These are phyloP conservation scores for Russula virescens DNA, from an alignment of 768 basidiomycete species.

Conservation along the genomic window DNA sequence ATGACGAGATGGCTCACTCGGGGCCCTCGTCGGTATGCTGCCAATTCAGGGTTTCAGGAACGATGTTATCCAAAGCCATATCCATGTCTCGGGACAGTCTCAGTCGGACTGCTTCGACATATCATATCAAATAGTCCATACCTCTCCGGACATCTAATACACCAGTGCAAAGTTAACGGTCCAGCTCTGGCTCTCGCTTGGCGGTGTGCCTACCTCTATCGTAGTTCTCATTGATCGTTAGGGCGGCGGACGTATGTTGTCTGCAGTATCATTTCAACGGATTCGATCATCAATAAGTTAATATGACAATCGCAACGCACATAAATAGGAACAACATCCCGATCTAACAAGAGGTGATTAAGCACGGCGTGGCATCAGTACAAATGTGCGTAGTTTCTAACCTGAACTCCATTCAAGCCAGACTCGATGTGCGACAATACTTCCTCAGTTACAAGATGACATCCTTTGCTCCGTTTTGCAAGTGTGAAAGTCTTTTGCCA, in stretches of 20 bases:
- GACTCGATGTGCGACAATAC: constrained; percentile 59
- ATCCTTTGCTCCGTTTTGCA: constrained; percentile 50
- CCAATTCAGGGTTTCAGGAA: constrained; percentile 81
- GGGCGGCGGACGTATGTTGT: constrained; percentile 72
- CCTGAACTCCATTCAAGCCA: constrained; percentile 64
- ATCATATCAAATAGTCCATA: constrained; percentile 20
- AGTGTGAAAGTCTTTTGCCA: constrained; percentile 87
- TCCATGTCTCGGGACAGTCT: constrained; percentile 67
- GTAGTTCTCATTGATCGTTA: constrained; percentile 87
- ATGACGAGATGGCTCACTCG: constrained; percentile 49
- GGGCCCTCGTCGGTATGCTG: constrained; percentile 87
- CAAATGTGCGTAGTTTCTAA: constrained; percentile 26
- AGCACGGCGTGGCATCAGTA: neutral
- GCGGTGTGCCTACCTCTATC: constrained; percentile 51
- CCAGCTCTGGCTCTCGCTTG: too few species aligned
- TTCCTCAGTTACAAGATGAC: constrained; percentile 81
- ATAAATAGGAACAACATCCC: constrained; percentile 91
- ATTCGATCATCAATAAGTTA: neutral
- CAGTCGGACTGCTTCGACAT: constrained; percentile 29
- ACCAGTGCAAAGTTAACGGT: neutral
- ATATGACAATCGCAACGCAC: constrained; percentile 38
- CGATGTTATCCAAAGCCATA: constrained; percentile 85
- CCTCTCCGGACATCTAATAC: constrained; percentile 41
- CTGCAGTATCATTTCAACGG: constrained; percentile 30
- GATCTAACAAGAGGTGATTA: constrained; percentile 38